Evolutionary conservation across 108 stramenopile species (phyloP), one percentile per base, ranked within the genome.

Genomic region (Conticribra weissflogii): DNA sequence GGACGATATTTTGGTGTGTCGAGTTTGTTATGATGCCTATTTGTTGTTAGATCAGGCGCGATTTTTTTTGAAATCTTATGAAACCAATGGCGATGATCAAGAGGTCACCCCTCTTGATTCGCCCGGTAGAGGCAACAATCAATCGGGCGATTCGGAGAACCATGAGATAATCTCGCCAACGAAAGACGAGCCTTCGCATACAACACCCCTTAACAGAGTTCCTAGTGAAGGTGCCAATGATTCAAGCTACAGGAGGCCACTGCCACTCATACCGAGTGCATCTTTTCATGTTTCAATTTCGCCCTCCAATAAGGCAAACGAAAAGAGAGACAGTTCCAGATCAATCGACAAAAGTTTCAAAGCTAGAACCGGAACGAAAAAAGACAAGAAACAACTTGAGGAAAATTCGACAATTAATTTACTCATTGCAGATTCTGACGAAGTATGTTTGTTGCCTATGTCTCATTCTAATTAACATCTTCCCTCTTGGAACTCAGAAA

Each of bases 1-100:
- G n/a, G 77, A 58, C 4, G 63, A 76, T 59, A 62, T 76, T 48
- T 32, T 70, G 14, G 82, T 83, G 28, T 83, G 82, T 65, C 61
- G 61, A 22, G 47, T 70, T 56, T 83, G 82, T 44, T 68, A 27
- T 53, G 70, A 69, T 60, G 82, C 78, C 2, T 79, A 83, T 71
- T 41, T 30, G 22, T 75, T 75, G 66, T 52, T 83, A 30, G 60
- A 54, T 19, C 76, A 83, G 52, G 73, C 82, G 15, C 61, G 82
- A 16, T 31, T 33, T 18, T 59, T 78, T 19, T 59, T 78, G 62
- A 33, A 33, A 31, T 59, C 75, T 19, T 25, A 46, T 28, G 19
- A 45, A 48, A 33, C 36, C 24, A 36, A 50, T 21, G 63, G 46
- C n/a, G 36, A 46, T 18, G 54, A 63, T 29, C 45, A 66, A 17